Evolutionary conservation across 805 yeast genomes (phyloP), one percentile per base, ranked within the genome.

Genomic region (Blastobotrys robertii): DNA sequence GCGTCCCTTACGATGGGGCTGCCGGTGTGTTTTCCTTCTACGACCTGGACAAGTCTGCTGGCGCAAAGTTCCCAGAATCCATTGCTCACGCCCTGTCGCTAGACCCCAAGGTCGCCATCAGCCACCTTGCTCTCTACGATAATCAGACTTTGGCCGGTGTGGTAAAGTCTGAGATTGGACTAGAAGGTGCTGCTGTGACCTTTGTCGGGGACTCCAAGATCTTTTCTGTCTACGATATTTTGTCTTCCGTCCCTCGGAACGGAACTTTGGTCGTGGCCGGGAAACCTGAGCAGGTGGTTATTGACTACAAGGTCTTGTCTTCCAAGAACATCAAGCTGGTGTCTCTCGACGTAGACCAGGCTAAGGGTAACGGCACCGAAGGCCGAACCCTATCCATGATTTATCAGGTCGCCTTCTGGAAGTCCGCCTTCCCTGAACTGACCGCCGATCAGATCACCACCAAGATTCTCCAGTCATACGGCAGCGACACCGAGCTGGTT

Each of bases 331-430:
- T 76, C 50, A 65, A 68, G 42, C 60, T 87, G 37, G 66, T 68
- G 46, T 63, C 83, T 22, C 57, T 85, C 40, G 94, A 86, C 60
- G 68, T 73, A 50, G 69, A 77, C 15, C 58, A 74, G 14, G 66
- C 82, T 46, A 84, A 81, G 34, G 84, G 76, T 43, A 71, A 77
- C 52, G 78, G 79, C 43, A 79, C 92, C 34, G 73, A 76, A 52
- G 94, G 94, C 25, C 79, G 87, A 58, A 77, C 92, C 3, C 69
- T 70, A 29, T 72, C 78, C 32, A 80, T 87, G 60, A 85, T 86
- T 39, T 65, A 76, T 44, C 95, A 87, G 65, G 75, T 81, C 34
- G 84, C 80, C 0, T 81, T 85, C 69, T 86, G 95, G 94, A 72
- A 73, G 46, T 66, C 72, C 35, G 74, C 83, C 6, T 75, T 72